Evolutionary conservation across 2,329 filamentous ascomycete genomes (phyloP).

Genomic region (Aspergillus pseudonomiae): DNA sequence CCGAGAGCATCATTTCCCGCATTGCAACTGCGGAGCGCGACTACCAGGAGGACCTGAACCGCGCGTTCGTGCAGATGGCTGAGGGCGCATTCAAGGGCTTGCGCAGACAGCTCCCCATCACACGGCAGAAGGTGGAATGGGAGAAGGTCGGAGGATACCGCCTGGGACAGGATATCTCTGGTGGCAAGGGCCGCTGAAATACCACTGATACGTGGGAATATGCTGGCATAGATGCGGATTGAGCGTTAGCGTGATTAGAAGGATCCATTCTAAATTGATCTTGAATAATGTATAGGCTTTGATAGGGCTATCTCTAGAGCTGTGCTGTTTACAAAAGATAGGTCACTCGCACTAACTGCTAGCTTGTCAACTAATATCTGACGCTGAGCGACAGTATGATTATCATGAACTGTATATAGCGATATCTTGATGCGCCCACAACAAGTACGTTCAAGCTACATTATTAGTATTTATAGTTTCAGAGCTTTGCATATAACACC

Average conservation of each 20-base stretch:
- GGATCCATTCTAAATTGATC: background rate
- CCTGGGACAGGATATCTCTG: slow-evolving; percentile 77
- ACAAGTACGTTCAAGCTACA: too few species aligned
- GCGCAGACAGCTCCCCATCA: slow-evolving; percentile 90
- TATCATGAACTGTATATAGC: too few species aligned
- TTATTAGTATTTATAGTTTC: too few species aligned
- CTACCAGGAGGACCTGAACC: slow-evolving; percentile 95
- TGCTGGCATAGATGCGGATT: background rate
- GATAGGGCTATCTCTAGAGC: background rate
- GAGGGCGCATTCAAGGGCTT: slow-evolving; percentile 95
- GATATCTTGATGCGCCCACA: too few species aligned
- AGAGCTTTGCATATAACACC: too few species aligned
- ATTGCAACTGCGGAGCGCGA: slow-evolving; percentile 82
- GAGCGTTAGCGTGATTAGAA: slow-evolving; percentile 3
- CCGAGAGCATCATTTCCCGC: slow-evolving; percentile 73
- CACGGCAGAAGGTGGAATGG: slow-evolving; percentile 98
- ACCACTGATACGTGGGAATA: slow-evolving; percentile 11
- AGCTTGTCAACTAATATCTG: background rate
- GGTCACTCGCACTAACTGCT: background rate
- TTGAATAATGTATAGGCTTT: background rate
- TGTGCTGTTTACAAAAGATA: background rate
- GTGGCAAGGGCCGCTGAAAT: slow-evolving; percentile 54
- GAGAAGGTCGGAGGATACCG: slow-evolving; percentile 95
- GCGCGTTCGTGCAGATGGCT: slow-evolving; percentile 82
- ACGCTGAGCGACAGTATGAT: too few species aligned